Conservation (phyloP, 2,329 filamentous ascomycete species). For the Aspergillus sp. region DNA sequence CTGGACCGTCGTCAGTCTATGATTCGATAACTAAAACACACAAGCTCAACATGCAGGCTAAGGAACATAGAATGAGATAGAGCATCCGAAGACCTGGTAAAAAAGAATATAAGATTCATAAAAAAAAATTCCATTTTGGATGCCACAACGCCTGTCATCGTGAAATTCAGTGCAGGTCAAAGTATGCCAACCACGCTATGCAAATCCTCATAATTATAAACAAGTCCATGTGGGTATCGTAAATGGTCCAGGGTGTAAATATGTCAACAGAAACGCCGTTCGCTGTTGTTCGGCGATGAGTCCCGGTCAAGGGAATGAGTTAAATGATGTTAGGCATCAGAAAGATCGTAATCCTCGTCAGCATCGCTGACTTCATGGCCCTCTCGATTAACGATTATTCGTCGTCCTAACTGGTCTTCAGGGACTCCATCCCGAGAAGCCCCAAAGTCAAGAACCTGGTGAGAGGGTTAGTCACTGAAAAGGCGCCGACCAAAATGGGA, state of each 20-base stretch:
- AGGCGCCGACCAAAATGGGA: not conserved
- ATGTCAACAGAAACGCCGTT: conserved; percentile 13
- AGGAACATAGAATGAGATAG: conserved; percentile 10
- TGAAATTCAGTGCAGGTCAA: conserved; percentile 30
- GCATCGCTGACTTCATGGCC: conserved; percentile 37
- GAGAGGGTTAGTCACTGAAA: conserved; percentile 13
- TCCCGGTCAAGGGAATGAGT: not conserved
- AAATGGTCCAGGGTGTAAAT: conserved; percentile 22
- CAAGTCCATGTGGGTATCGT: conserved; percentile 38
- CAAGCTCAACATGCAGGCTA: not conserved
- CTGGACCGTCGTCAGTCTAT: not conserved
- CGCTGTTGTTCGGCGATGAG: conserved; percentile 1
- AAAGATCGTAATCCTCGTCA: conserved; percentile 33
- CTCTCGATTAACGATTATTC: conserved; percentile 56
- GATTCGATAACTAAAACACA: not conserved
- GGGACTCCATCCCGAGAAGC: conserved; percentile 85
- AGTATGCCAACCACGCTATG: conserved; percentile 40
- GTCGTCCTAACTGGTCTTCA: conserved; percentile 70
- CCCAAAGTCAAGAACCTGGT: conserved; percentile 92
- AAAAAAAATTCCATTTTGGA: conserved; percentile 15
- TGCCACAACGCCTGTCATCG: conserved; percentile 34
- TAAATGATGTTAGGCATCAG: conserved; percentile 15
- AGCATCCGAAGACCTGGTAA: conserved; percentile 5
- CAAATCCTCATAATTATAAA: conserved; percentile 29
- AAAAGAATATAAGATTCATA: conserved; percentile 10